Evolutionary conservation across 495 filamentous ascomycete genomes (phyloP).

Genomic region (Penicillium ochrochloron): DNA sequence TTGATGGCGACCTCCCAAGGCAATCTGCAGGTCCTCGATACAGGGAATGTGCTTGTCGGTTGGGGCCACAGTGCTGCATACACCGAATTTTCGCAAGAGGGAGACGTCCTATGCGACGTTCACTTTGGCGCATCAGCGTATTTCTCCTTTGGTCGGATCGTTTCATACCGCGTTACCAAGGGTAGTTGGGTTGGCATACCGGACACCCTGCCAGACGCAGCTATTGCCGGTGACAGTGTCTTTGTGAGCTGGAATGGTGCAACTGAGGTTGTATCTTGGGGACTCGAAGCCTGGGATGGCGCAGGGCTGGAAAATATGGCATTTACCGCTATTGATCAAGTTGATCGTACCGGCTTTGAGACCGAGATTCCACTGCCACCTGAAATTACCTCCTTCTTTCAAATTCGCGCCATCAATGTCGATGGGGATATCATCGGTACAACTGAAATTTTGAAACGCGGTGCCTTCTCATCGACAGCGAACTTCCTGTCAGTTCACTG

Average conservation of each 20-base stretch:
- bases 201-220: constrained; percentile 34
- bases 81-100: constrained; percentile 58
- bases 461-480: neutral
- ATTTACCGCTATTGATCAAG: constrained; percentile 17
- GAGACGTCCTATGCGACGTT: constrained; percentile 52
- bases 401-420: constrained; percentile 22
- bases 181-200: constrained; percentile 43
- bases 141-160: constrained; percentile 43
- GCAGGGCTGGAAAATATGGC: constrained; percentile 22
- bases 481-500: constrained; percentile 7
- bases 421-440: constrained; percentile 24
- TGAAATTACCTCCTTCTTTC: constrained; percentile 23
- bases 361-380: constrained; percentile 22
- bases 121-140: constrained; percentile 45
- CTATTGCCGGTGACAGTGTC: constrained; percentile 29
- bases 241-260: constrained; percentile 55
- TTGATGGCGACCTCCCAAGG: constrained; percentile 58
- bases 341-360: constrained; percentile 29
- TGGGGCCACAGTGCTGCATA: constrained; percentile 62
- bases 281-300: constrained; percentile 39
- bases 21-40: constrained; percentile 58
- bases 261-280: constrained; percentile 47
- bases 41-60: constrained; percentile 58
- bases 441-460: constrained; percentile 20
- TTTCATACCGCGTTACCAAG: constrained; percentile 45